These are phyloP conservation scores for Euphorbia tirucalli DNA, from an alignment of 345 rosid species.

Conservation along the genomic window DNA sequence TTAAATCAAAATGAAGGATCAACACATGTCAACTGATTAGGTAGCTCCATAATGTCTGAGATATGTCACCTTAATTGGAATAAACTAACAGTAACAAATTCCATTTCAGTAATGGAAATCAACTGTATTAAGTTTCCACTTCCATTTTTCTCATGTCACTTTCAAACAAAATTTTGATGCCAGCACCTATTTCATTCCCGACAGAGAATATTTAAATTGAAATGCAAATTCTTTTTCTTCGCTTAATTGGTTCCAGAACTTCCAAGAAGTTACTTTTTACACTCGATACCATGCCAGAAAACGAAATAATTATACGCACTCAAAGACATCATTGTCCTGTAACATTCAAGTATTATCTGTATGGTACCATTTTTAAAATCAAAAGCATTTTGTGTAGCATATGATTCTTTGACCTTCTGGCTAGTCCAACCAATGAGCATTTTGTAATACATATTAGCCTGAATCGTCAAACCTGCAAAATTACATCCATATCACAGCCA, in stretches of 20 bases:
- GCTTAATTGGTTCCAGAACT: conserved; percentile 2
- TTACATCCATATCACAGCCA: conserved; percentile 11
- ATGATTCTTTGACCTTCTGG: conserved; percentile 80
- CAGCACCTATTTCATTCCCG: neutral
- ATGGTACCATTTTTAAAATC: conserved; percentile 82
- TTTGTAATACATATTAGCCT: conserved; percentile 96
- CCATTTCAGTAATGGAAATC: neutral
- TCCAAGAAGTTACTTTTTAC: too few relatives aligned
- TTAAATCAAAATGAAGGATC: conserved; percentile 2
- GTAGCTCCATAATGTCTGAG: neutral
- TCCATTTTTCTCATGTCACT: too few relatives aligned
- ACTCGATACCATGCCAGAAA: neutral
- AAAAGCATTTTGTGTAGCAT: conserved; percentile 68
- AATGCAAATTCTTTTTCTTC: neutral
- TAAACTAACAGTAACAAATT: neutral
- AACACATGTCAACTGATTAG: neutral
- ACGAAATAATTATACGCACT: neutral
- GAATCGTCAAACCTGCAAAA: conserved; percentile 86
- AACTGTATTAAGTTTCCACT: neutral
- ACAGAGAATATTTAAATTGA: neutral
- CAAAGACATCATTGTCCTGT: neutral
- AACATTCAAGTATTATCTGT: neutral
- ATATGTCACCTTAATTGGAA: neutral
- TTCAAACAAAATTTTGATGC: neutral
- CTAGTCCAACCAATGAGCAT: conserved; percentile 98